Evolutionary conservation across 2,329 filamentous ascomycete genomes (phyloP), one percentile per base, ranked within the genome.

Genomic region (Microdochium bolleyi): DNA sequence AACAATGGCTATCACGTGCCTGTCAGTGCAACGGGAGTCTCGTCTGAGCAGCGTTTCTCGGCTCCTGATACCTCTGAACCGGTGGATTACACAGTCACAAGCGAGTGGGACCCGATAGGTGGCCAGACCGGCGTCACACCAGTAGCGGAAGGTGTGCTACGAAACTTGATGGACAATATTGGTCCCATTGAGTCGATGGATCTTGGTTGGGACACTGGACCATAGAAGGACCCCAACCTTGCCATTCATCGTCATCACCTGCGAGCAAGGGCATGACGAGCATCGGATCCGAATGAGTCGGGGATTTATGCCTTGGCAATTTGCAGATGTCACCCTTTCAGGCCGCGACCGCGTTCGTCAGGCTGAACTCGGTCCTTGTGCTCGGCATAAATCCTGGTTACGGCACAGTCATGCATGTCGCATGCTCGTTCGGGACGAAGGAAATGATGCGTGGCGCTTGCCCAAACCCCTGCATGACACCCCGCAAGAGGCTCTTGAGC

Each of bases 131-230:
- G 72, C 9, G 77, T 82, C 68, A 77, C 77, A 21, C 78, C 78
- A 4, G 75, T 81, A 14, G 75, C 78, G 0, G 80, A 84, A 49
- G 79, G 80, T 0, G 74, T 84, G 46, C 65, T 84, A 49, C 70
- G 78, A 53, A 75, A 78, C 9, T 66, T 84, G 53, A 80, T 83
- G 75, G 77, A 75, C 52, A 58, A 54, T 24, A 76, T 83, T 69
- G 77, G 76, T 8, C 72, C 79, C 0, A 80, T 85, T 74, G 80
- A 84, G 57, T 75, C 76, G 11, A 82, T 85, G 77, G 80, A 81
- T 57, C 66, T 79, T 54, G 66, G 64, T 19, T 79, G 77, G 77
- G 75, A 77, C 53, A 64, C 62, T 9, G 57, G 60, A 24, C 16
- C 41, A 24, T 46, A 19, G n/a, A n/a, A n/a, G n/a, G n/a, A n/a